Base-by-base conservation (phyloP, 2,329 filamentous ascomycete genomes). In the Fusarium piperis region DNA sequence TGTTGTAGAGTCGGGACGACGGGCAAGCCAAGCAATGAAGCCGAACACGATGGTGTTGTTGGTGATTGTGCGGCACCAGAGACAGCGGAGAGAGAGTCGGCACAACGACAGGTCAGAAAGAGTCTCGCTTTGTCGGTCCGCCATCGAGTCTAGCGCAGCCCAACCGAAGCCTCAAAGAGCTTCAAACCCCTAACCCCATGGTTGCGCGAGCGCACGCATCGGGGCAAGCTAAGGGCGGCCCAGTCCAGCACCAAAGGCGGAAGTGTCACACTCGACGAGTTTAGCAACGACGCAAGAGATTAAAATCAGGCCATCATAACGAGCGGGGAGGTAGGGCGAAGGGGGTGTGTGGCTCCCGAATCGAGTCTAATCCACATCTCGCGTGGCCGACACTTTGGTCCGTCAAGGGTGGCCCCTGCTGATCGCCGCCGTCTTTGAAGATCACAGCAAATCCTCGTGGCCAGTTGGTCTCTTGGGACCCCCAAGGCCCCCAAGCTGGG, bases 311-410 rank as follows among this genome's bases (percentile, higher is more conserved):
- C 75, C 76, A 78, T 66, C 70, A 71, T 77, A 69, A 68, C 68
- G 62, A 76, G 76, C 65, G 68, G 72, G 68, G 62, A 60, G 48
- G 58, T 51, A 61, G 59, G 51, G 56, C 20, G 41, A 65, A 55
- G 35, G 63, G 64, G 62, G 58, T 20, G 67, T 61, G 57, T 33
- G 23, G 55, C 60, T 32, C 60, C 48, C 62, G 44, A 77, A 77
- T 77, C 75, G 69, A 73, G 72, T 53, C 59, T 77, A 77, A 75
- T 67, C 68, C 76, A 76, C 76, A 75, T 77, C 76, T 78, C 76
- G 76, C 76, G 76, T 78, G 76, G 76, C 64, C 76, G 48, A 67
- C 65, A 73, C 67, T 74, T 69, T 74, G 64, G 65, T 38, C 63
- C 64, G 62, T 38, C 70, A 55, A 64, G 73, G 74, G 70, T 71